A percentile compares a stretch with the other conserved stretches of the same genome.
Conservation (phyloP, 129 eudicot species). For the Ambrosia artemisiifolia region DNA sequence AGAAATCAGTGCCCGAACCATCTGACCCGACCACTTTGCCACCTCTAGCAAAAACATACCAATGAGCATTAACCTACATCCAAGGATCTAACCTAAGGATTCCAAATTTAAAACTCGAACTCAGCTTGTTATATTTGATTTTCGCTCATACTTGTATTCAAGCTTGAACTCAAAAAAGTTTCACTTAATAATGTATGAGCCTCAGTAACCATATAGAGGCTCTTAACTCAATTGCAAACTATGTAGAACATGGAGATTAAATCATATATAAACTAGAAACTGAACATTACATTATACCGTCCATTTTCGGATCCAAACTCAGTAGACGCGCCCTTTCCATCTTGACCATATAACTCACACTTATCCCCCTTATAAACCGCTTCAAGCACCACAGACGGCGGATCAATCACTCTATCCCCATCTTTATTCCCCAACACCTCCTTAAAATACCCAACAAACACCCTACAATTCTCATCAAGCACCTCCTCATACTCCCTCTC, state of each 20-base stretch:
- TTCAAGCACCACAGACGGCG: conserved; percentile 48
- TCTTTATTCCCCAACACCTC: conserved; percentile 47
- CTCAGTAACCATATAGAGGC: background rate
- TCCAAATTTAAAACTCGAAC: background rate
- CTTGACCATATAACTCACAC: conserved; percentile 11
- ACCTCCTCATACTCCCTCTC: conserved; percentile 66
- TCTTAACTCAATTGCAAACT: background rate
- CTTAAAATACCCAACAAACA: conserved; percentile 54
- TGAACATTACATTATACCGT: conserved; percentile 86
- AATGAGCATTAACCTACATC: conserved; percentile 7
- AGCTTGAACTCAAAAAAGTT: background rate
- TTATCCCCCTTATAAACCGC: conserved; percentile 13
- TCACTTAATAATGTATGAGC: background rate
- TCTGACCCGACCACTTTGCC: background rate
- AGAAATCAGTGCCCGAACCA: background rate
- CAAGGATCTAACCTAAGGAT: background rate
- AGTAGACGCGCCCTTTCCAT: conserved; percentile 29
- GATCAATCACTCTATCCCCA: conserved; percentile 34
- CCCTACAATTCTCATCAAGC: conserved; percentile 69
- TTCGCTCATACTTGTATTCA: background rate
- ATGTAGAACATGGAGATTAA: background rate
- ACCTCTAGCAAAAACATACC: conserved; percentile 1
- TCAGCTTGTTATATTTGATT: background rate
- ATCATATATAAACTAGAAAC: conserved; percentile 14
- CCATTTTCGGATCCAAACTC: conserved; percentile 52